Base-by-base conservation (phyloP, 2,329 filamentous ascomycete genomes). In the Camillea tinctor region DNA sequence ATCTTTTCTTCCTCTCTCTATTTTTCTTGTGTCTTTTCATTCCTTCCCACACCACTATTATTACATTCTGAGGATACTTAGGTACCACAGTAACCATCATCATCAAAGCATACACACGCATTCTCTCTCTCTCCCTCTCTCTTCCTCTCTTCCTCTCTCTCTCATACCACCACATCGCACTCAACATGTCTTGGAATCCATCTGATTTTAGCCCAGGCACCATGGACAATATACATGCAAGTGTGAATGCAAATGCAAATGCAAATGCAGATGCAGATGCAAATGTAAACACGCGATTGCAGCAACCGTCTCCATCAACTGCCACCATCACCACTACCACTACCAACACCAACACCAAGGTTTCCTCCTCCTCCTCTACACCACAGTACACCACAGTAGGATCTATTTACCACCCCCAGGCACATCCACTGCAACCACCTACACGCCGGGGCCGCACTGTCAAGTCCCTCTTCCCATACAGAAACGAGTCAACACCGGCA, bases 311-410 rank as follows among this genome's bases (percentile, higher is more conserved):
- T 24, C 50, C 22, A 6, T 52, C 19, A 8, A 52, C 19, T 24
- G 15, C 7, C 50, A 51, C 8, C 22, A 22, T 4, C 51, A 53
- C 53, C 44, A 20, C 36, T 50, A 54, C 49, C 23, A 48, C 8
- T 22, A 40, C 20, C 24, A 62, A 44, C 19, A 20, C 11, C 48
- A 53, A 50, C 58, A 52, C 22, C 36, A 55, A 21, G n/a, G n/a
- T n/a, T n/a, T n/a, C n/a, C n/a, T n/a, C n/a, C 56, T 57, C 13
- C 58, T 61, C 54, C 50, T 59, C 59, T 61, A 59, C 73, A 68
- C 63, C 61, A 57, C 76, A 77, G 62, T 85, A 84, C 67, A 85
- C 82, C 17, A 85, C 83, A 7, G 83, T 83, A 21, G 83, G 83
- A n/a, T 84, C 83, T 3, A 75, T 83, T 52, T 84, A 82, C 72